A percentile compares a stretch with the other conserved stretches of the same genome.
phyloP scores from a whole-genome alignment of 2,329 filamentous ascomycete species.

The Hypoxylon sp. region DNA sequence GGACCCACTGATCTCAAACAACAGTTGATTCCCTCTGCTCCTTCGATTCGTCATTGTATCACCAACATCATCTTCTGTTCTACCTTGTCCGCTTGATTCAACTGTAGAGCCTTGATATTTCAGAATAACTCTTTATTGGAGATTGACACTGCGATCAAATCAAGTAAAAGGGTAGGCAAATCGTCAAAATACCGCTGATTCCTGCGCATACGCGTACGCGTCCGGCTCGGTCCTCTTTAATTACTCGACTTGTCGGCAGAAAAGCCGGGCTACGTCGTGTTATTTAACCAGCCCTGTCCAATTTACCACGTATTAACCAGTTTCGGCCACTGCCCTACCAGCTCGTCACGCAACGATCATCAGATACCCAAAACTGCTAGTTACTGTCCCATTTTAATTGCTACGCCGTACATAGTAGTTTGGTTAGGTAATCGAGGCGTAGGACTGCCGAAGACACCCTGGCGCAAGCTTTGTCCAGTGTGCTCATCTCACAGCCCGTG shows the following conservation, averaged over 20 bases:
- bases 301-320: constrained; percentile 39
- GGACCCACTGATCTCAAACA: constrained; percentile 42
- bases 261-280: constrained; percentile 30
- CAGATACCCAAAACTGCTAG: constrained; percentile 35
- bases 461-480: constrained; percentile 10
- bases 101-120: background rate
- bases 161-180: background rate
- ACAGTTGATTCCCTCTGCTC: constrained; percentile 9
- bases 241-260: constrained; percentile 43
- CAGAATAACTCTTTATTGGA: background rate
- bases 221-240: constrained; percentile 34
- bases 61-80: background rate
- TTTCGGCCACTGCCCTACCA: constrained; percentile 28
- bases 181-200: constrained; percentile 15
- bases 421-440: constrained; percentile 29
- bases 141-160: background rate
- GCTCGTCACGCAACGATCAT: constrained; percentile 32
- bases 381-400: constrained; percentile 18
- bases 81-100: background rate
- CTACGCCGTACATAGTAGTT: constrained; percentile 30
- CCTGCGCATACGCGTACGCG: constrained; percentile 17
- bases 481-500: constrained; percentile 19
- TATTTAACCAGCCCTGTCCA: constrained; percentile 45
- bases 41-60: constrained; percentile 1
- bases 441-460: constrained; percentile 35